phyloP scores from a whole-genome alignment of 1,284 basidiomycete genomes.

The Fomitopsis betulina region DNA sequence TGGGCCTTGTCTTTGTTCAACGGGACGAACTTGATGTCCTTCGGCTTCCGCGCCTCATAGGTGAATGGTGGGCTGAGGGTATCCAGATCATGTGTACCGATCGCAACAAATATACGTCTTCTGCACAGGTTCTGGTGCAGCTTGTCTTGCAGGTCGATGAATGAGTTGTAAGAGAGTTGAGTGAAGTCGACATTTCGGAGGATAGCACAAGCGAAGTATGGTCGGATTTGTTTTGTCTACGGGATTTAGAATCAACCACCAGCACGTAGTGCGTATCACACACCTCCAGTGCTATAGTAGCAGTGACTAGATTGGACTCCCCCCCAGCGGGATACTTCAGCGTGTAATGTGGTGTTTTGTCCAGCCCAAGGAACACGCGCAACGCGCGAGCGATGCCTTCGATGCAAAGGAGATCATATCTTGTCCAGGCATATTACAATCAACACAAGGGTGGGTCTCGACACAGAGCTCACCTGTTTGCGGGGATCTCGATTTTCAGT shows the following conservation, averaged over 20 bases:
- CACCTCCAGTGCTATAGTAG: slow-evolving; percentile 69
- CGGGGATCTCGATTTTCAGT: slow-evolving; percentile 98
- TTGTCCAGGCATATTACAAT: slow-evolving; percentile 28
- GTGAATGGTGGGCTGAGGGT: slow-evolving; percentile 85
- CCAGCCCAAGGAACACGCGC: slow-evolving; percentile 79
- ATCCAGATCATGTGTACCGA: slow-evolving; percentile 97
- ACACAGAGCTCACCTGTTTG: slow-evolving; percentile 65
- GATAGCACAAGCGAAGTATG: slow-evolving; percentile 88
- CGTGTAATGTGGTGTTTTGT: slow-evolving; percentile 68
- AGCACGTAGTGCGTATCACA: slow-evolving; percentile 19
- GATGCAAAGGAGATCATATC: slow-evolving; percentile 97
- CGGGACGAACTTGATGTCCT: slow-evolving; percentile 88
- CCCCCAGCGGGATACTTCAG: slow-evolving; percentile 66
- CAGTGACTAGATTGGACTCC: slow-evolving; percentile 61
- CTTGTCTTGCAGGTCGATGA: slow-evolving; percentile 99
- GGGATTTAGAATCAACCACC: not conserved
- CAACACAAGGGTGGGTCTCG: not conserved
- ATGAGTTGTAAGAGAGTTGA: slow-evolving; percentile 87
- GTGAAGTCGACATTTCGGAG: slow-evolving; percentile 91
- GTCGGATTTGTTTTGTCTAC: slow-evolving; percentile 80
- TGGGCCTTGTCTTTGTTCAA: slow-evolving; percentile 74
- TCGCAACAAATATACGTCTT: slow-evolving; percentile 87
- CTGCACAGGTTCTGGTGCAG: slow-evolving; percentile 96
- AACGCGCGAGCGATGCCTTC: slow-evolving; percentile 93
- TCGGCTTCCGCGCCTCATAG: slow-evolving; percentile 88